phyloP scores from a whole-genome alignment of 257 asterid genomes.

The Rauvolfia tetraphylla region DNA sequence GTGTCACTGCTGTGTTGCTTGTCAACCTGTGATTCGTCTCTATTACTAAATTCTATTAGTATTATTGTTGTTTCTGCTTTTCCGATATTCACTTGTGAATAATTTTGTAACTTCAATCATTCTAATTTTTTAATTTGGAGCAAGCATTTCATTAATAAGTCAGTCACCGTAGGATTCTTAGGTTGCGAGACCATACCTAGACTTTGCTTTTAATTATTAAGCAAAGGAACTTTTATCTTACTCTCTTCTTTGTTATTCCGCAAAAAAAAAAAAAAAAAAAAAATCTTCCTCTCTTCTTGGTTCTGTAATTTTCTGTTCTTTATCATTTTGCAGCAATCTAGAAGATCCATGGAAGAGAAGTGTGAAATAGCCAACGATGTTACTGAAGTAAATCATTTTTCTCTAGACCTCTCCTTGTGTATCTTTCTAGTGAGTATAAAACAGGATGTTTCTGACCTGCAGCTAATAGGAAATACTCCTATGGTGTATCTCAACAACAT shows the following conservation, averaged over 20 bases:
- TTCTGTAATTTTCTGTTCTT: neutral
- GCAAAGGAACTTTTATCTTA: neutral
- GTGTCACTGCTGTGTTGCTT: neutral
- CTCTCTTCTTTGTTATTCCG: constrained; percentile 6
- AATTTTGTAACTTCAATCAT: neutral
- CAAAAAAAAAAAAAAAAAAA: too few relatives aligned
- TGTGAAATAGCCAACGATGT: constrained; percentile 33
- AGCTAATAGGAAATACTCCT: constrained; percentile 49
- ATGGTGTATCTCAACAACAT: constrained; percentile 45
- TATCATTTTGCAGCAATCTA: constrained; percentile 14
- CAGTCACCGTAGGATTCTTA: neutral
- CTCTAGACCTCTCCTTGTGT: neutral
- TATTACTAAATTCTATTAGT: neutral
- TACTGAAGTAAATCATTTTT: constrained; percentile 30
- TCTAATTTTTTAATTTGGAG: neutral
- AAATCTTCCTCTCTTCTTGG: constrained; percentile 1
- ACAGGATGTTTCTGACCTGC: neutral
- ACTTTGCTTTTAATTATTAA: too few relatives aligned
- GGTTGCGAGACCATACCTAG: neutral
- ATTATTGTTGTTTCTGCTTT: neutral
- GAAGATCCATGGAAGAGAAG: constrained; percentile 27
- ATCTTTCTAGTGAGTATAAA: neutral
- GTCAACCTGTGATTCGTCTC: neutral
- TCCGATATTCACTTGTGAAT: neutral
- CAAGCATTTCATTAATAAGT: neutral